Evolutionary conservation across 2,329 filamentous ascomycete species (phyloP), one percentile per base, ranked within the genome.

Genomic region (Stachybotrys chartarum): DNA sequence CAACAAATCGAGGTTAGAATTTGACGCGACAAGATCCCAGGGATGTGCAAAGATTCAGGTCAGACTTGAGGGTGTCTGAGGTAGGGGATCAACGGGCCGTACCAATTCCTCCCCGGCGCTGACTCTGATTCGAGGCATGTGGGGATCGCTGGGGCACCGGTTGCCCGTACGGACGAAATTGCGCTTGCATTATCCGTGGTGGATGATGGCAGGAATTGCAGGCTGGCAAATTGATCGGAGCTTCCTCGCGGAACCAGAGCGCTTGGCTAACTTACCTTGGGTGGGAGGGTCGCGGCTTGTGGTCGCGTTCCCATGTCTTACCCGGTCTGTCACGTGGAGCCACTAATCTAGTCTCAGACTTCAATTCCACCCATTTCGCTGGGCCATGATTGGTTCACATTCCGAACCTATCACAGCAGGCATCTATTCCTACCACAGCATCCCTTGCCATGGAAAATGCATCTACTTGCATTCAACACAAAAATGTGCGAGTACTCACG

Each of bases 21-120:
- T 53, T 51, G 32, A 53, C 31, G 39, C 45, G 45, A 12, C 30
- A 24, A 31, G 31, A 30, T 50, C 47, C 7, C 16, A 44, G 35
- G 35, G 35, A 10, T 42, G 35, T 42, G 35, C 35, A 42, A 42
- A 42, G 24, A 24, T 24, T 24, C 24, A 24, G 35, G 35, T 42
- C 35, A 42, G 35, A 42, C 35, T 42, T 2, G 35, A 42, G 35
- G 14, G 14, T 10, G 35, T 42, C 35, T 42, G n/a, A 35, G 18
- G 49, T 54, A 50, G 30, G 17, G 46, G 35, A 14, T 10, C 35
- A 30, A 32, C 49, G 50, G 48, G 47, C 58, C 73, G 59, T 72
- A 81, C 79, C 79, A 66, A 80, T 80, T 61, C 78, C 78, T 62
- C 77, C 78, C 61, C 79, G 76, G 59, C 78, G 75, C 65, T 74